Percentiles rank a stretch among this genome's conserved stretches.
These are phyloP conservation scores for Leishmania aethiopica DNA, from an alignment of 208 protist genomes.

Conservation along the genomic window DNA sequence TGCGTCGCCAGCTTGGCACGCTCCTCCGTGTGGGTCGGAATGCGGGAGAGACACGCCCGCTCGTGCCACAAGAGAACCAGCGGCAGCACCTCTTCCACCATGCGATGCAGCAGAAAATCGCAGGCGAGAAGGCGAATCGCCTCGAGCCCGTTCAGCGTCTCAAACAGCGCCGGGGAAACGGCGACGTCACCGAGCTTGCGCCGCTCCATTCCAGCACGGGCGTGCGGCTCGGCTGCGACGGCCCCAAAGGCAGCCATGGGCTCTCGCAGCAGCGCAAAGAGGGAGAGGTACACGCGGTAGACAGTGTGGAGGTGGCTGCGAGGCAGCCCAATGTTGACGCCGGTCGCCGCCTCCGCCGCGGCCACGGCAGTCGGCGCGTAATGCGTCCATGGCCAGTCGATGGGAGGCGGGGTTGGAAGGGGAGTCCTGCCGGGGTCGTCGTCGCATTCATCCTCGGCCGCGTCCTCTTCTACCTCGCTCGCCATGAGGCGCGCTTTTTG, in stretches of 20 bases:
- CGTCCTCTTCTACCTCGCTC: slow-evolving; percentile 21
- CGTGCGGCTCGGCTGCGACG: slow-evolving; percentile 18
- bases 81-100: slow-evolving; percentile 80
- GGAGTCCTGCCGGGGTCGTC: slow-evolving; percentile 11
- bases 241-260: slow-evolving; percentile 58
- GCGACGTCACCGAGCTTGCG: slow-evolving; percentile 59
- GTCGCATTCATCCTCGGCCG: slow-evolving; percentile 15
- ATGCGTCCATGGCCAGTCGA: slow-evolving; percentile 46
- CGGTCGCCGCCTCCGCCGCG: neutral
- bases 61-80: slow-evolving; percentile 79
- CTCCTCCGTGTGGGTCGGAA: slow-evolving; percentile 80
- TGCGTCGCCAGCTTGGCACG: slow-evolving; percentile 40
- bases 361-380: neutral
- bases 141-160: slow-evolving; percentile 53
- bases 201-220: slow-evolving; percentile 46
- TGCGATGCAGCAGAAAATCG: slow-evolving; percentile 73
- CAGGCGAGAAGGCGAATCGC: slow-evolving; percentile 54
- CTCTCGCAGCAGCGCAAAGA: slow-evolving; percentile 75
- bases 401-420: slow-evolving; percentile 14
- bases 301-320: slow-evolving; percentile 82
- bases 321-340: slow-evolving; percentile 47
- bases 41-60: slow-evolving; percentile 52
- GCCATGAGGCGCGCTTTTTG: slow-evolving; percentile 3
- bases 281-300: slow-evolving; percentile 77
- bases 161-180: slow-evolving; percentile 57